Evolutionary conservation across 352 stramenopile genomes (phyloP), one percentile per base, ranked within the genome.

Genomic region (Peronospora destructor): DNA sequence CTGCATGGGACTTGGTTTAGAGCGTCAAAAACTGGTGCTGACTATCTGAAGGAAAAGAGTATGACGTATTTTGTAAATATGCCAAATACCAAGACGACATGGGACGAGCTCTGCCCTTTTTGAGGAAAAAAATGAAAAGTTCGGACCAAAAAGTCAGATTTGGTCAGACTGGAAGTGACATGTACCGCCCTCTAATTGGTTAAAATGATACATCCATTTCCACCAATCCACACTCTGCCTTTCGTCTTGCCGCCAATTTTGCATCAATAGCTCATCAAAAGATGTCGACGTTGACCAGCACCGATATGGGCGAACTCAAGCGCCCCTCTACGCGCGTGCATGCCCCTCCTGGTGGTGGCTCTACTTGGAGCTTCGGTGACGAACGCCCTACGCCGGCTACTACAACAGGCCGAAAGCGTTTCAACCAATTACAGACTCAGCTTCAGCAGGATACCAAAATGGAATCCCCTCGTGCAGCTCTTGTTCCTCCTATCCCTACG

Each of bases 281-380:
- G 34, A 92, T 93, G 82, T 91, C 79, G 60, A 91, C 82, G 23
- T 63, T 93, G 37, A 93, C 82, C 42, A 91, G 79, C 60, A 62
- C 75, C 1, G 82, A 93, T 43, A 85, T 93, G 48, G 75, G 76
- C 49, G 76, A 89, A 51, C 73, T 93, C 46, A 89, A 88, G 67
- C 79, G 82, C 38, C 82, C 82, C 14, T 87, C 75, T 7, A 93
- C 82, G 50, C 82, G 82, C 29, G 76, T 93, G 41, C 77, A 90
- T 53, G 82, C 82, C 9, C 82, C 82, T 8, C 82, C 82, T 0
- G 82, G 82, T 6, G 82, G 82, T n/a, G 76, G 77, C 12, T 89
- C 82, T 45, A 88, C 55, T 66, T 90, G 75, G 75, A 88, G 76
- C 64, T 78, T 90, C 32, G 73, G 70, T 2, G 77, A 75, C 40